Evolutionary conservation across 1,139 yeast genomes (phyloP), one percentile per base, ranked within the genome.

Genomic region (Sporopachydermia cereana): DNA sequence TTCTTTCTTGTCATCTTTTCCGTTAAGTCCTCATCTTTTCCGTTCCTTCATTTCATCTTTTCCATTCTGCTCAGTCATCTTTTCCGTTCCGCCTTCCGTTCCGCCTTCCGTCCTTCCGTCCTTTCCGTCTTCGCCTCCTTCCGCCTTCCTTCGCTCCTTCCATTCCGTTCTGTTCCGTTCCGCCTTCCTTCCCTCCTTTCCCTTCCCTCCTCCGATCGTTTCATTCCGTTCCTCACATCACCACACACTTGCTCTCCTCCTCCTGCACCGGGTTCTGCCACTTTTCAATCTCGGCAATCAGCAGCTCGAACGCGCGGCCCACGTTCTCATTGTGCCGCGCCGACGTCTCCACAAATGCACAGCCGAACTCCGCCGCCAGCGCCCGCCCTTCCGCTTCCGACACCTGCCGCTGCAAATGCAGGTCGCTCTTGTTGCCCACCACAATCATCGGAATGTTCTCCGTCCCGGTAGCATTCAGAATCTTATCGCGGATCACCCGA

Each of bases 381-480:
- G 68, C 69, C 54, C 68, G 64, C 12, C 93, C 94, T 52, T 85
- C 94, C 17, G 67, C 67, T 25, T 62, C 61, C 23, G 77, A 67
- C 20, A 86, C 93, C 56, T 81, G 86, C 49, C 84, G 65, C 53
- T 76, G 82, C 51, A 65, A 67, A 46, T 72, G 67, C 52, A 85
- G 67, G 58, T 88, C 96, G 46, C 78, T 68, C 66, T 88, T 88
- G 64, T 86, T 88, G 1, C 95, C 96, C 17, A 88, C 83, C 29
- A 88, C 68, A 7, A 86, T 79, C 69, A 88, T 76, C 3, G 96
- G 96, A 18, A 84, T 73, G 36, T 73, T 66, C 48, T 81, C 85
- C 24, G 77, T 71, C 1, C 94, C 95, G 17, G 82, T 72, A 43
- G 81, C 72, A 57, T 83, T 85, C 51, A 86, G 69, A 48, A 88